Conservation (phyloP, 192 early-diverging fungal species). For the Coemansia sp. region DNA sequence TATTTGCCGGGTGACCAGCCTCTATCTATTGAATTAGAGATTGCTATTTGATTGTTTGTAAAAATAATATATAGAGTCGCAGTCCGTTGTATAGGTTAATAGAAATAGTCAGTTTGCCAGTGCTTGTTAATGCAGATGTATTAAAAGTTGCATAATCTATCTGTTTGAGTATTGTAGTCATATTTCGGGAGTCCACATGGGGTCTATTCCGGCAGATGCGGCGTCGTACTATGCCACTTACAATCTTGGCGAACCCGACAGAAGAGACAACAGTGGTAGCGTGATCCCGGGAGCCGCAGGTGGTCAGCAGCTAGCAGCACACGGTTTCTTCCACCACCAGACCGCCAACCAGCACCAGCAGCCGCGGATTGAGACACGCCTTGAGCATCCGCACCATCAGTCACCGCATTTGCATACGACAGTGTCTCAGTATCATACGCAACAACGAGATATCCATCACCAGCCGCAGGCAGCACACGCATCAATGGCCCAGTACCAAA, state of each 20-base stretch:
- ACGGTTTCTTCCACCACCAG: conserved; percentile 39
- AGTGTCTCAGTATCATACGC: conserved; percentile 9
- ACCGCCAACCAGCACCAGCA: conserved; percentile 16
- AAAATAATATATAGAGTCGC: neutral
- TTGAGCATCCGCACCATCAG: conserved; percentile 17
- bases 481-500: conserved; percentile 27
- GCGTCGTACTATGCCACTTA: conserved; percentile 42
- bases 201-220: conserved; percentile 35
- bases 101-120: neutral
- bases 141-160: conserved; percentile 6
- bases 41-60: neutral
- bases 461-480: conserved; percentile 18
- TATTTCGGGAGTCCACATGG: conserved; percentile 42
- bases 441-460: conserved; percentile 10
- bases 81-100: conserved; percentile 3
- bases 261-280: conserved; percentile 24
- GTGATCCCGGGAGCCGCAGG: conserved; percentile 12
- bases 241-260: conserved; percentile 20
- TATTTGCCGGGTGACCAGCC: neutral
- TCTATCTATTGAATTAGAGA: neutral
- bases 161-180: conserved; percentile 25
- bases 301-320: conserved; percentile 22
- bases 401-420: conserved; percentile 9
- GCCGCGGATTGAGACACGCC: conserved; percentile 1
- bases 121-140: conserved; percentile 2